These are phyloP conservation scores for Pestalotiopsis sp. DNA, from an alignment of 2,329 filamentous ascomycete genomes.

Conservation along the genomic window DNA sequence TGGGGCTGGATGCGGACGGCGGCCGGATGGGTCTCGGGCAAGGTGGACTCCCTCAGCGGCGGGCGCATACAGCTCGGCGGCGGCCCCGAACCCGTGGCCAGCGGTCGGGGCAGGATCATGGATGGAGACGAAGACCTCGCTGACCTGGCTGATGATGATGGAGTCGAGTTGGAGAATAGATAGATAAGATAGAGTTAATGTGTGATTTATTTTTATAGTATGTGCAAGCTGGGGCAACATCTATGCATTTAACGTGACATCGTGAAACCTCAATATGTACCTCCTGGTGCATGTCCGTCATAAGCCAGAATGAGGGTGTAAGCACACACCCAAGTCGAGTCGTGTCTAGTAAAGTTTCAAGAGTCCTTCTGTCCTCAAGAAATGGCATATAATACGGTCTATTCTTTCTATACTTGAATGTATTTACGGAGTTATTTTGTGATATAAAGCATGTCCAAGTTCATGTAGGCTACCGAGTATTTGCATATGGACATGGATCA, in stretches of 20 bases:
- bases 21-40: constrained; percentile 60
- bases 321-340: no score
- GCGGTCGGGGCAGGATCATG: constrained; percentile 38
- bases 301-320: no score
- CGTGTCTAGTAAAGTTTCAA: no score
- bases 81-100: constrained; percentile 23
- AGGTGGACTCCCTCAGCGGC: constrained; percentile 51
- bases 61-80: constrained; percentile 56
- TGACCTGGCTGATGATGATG: constrained; percentile 39
- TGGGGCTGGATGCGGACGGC: constrained; percentile 58
- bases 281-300: no score
- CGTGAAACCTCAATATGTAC: no score
- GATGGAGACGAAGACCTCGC: constrained; percentile 49
- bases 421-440: no score
- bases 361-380: no score
- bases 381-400: no score
- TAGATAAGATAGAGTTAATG: constrained; percentile 10
- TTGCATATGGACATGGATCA: background rate
- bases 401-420: no score
- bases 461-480: background rate
- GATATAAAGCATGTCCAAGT: background rate
- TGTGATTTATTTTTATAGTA: background rate
- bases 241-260: no score
- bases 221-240: background rate
- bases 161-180: constrained; percentile 31